Base-by-base conservation (phyloP, 768 basidiomycete genomes). In the Leucocoprinus sp. region DNA sequence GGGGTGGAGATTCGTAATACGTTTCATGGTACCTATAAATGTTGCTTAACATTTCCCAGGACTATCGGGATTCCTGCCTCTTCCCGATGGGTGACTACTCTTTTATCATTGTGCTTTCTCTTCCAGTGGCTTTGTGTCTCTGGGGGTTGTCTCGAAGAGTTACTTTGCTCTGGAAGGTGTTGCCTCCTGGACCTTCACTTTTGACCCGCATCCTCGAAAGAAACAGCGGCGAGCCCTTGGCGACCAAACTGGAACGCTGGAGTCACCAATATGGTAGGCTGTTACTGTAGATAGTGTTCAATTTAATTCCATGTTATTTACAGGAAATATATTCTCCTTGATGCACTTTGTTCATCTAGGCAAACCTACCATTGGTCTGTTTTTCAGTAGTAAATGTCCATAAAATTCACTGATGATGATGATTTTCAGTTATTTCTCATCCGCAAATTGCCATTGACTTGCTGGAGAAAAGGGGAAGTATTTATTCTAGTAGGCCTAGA, bases 401-500 rank as follows among this genome's bases (percentile, higher is more conserved):
- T 22, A 8, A n/a, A 17, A 21, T 8, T 9, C 29, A 9, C 1
- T 8, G n/a, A 2, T 24, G 14, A 9, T 19, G 1, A 5, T 29
- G 22, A 23, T 12, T 14, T 9, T 5, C 29, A 56, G 58, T 59
- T 2, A 54, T 58, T 1, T 60, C 59, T 15, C 57, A 56, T 2
- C 46, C 54, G 5, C 53, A 61, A 41, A 56, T 55, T 11, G 63
- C 63, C 0, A 56, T 54, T 0, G 62, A 65, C 31, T 52, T 65
- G 8, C 44, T 65, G 3, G 63, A 64, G 12, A 64, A 60, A 51
- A 50, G 56, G 29, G 58, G 61, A 2, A 51, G 55, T 9, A 59
- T 63, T 14, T 65, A 63, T 45, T 65, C 64, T 0, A 60, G 62
- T 23, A 54, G 64, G 8, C 64, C 64, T 0, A 53, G 61, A 8